Conservation (phyloP, 2,329 filamentous ascomycete species). For the Diatrype stigma region DNA sequence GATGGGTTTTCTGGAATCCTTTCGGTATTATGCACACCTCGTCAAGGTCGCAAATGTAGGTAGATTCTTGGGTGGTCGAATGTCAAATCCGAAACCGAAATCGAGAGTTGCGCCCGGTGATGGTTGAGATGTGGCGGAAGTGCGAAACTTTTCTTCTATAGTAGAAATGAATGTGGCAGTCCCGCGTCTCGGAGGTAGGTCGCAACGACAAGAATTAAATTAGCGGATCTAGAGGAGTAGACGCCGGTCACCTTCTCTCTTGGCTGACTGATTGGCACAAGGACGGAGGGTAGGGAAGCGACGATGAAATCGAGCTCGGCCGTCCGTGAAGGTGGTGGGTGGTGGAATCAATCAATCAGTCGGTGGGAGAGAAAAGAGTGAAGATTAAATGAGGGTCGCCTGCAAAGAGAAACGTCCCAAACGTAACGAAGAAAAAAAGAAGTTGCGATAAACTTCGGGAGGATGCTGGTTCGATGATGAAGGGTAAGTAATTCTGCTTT, state of each 20-base stretch:
- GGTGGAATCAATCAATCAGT: background rate
- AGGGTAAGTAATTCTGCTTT: background rate
- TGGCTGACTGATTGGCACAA: background rate
- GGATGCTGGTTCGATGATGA: background rate
- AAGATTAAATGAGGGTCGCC: background rate
- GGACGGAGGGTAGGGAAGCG: background rate
- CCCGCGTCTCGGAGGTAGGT: background rate
- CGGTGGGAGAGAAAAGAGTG: background rate
- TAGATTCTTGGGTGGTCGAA: slow-evolving; percentile 16
- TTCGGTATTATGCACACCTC: slow-evolving; percentile 15
- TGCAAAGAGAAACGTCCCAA: background rate
- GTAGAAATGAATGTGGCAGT: background rate
- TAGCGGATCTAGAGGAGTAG: background rate
- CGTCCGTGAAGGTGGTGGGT: background rate
- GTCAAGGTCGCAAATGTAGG: slow-evolving; percentile 12
- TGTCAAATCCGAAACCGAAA: slow-evolving; percentile 26
- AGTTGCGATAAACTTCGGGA: background rate
- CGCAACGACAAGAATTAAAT: background rate
- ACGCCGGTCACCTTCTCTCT: background rate
- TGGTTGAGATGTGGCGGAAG: slow-evolving; percentile 13
- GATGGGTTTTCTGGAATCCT: slow-evolving; percentile 5
- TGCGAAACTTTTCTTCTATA: background rate
- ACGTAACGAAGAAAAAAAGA: background rate
- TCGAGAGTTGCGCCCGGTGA: slow-evolving; percentile 9
- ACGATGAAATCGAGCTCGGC: background rate